Percentiles rank a stretch among this genome's conserved stretches.
phyloP scores from a whole-genome alignment of 139 green algal species.

The Chlamydomonas applanata region DNA sequence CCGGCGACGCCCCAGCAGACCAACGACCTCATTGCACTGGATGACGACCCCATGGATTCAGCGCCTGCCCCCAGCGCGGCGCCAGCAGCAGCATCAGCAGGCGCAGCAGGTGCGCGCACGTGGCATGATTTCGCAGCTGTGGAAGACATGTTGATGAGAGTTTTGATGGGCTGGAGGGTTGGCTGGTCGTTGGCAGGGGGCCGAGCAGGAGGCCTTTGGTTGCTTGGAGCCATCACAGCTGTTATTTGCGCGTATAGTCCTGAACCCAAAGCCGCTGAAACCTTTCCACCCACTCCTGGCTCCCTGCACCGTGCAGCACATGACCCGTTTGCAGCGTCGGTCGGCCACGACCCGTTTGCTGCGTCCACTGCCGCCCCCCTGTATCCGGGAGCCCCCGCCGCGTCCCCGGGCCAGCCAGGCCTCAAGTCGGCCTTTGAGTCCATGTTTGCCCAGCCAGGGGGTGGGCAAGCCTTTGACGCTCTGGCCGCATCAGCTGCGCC shows the following conservation, averaged over 20 bases:
- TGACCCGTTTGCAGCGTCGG: conserved; percentile 15
- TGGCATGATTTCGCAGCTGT: neutral
- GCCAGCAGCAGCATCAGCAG: too few species aligned
- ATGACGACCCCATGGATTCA: conserved; percentile 7
- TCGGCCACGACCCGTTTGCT: conserved; percentile 4
- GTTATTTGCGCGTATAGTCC: neutral
- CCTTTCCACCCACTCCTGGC: neutral
- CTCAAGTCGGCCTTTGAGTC: conserved; percentile 17
- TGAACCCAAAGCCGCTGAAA: neutral
- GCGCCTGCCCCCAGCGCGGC: neutral
- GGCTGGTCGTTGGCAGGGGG: neutral
- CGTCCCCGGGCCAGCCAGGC: neutral
- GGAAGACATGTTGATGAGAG: neutral
- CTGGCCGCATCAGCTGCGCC: neutral
- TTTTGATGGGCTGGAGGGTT: neutral
- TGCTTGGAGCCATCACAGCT: neutral
- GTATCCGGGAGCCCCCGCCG: neutral
- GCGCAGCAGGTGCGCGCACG: neutral
- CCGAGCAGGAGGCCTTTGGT: too few species aligned
- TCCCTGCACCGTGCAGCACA: neutral
- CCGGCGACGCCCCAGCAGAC: neutral
- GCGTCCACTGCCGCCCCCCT: neutral
- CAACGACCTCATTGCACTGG: conserved; percentile 23
- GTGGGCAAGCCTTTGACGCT: neutral
- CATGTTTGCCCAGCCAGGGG: conserved; percentile 9